These are phyloP conservation scores for Vicia sativa DNA, from an alignment of 306 rosid species.

Conservation along the genomic window DNA sequence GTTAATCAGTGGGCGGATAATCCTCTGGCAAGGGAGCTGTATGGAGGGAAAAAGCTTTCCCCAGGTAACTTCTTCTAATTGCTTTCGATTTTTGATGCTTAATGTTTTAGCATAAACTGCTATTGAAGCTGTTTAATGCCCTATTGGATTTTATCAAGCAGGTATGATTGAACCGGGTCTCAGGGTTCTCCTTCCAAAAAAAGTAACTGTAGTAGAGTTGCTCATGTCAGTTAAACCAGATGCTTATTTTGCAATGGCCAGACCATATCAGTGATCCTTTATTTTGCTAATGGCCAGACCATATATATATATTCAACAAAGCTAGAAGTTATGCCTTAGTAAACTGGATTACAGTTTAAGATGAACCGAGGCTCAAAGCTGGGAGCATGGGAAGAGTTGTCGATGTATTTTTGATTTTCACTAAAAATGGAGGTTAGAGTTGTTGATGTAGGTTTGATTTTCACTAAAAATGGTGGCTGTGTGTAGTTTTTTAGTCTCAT, in stretches of 20 bases:
- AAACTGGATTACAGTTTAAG: not conserved
- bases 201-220: constrained; percentile 68
- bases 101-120: constrained; percentile 18
- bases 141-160: constrained; percentile 45
- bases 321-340: constrained; percentile 14
- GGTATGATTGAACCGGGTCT: constrained; percentile 81
- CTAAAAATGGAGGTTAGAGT: too few relatives aligned
- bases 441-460: too few relatives aligned
- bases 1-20: constrained; percentile 85
- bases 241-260: constrained; percentile 74
- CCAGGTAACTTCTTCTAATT: constrained; percentile 62
- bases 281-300: constrained; percentile 58
- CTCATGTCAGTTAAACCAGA: constrained; percentile 75
- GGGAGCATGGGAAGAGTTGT: too few relatives aligned
- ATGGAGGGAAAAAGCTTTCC: constrained; percentile 75
- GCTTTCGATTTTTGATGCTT: constrained; percentile 14
- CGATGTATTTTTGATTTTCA: too few relatives aligned
- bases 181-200: constrained; percentile 56
- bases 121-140: constrained; percentile 18
- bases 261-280: constrained; percentile 52
- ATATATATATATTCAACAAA: constrained; percentile 7
- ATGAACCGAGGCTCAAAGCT: too few relatives aligned
- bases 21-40: constrained; percentile 84
- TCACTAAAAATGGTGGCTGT: too few relatives aligned
- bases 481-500: too few relatives aligned